Conservation (phyloP, 768 basidiomycete species). For the Russula vinacea region DNA sequence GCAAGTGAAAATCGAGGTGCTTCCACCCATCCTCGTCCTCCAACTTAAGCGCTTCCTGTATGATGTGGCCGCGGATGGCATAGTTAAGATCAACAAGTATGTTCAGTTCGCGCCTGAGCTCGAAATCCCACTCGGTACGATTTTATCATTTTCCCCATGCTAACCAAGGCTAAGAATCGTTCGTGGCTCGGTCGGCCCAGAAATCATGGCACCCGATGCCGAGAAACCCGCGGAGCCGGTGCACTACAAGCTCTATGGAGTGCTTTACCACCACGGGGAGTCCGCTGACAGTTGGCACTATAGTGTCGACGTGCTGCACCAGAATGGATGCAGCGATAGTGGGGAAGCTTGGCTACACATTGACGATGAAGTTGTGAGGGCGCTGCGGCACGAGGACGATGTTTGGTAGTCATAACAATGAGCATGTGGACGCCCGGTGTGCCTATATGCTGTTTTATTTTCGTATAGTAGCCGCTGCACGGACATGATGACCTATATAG, state of each 20-base stretch:
- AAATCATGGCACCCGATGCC: slow-evolving; percentile 32
- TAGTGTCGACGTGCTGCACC: slow-evolving; percentile 85
- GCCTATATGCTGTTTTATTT: too few species aligned
- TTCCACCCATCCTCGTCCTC: slow-evolving; percentile 83
- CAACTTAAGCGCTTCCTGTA: slow-evolving; percentile 92
- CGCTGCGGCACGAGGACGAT: too few species aligned
- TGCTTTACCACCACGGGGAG: slow-evolving; percentile 88
- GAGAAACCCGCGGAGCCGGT: slow-evolving; percentile 54
- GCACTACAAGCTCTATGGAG: slow-evolving; percentile 79
- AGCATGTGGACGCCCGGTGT: too few species aligned
- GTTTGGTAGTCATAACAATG: too few species aligned
- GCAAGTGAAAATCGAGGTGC: slow-evolving; percentile 69
- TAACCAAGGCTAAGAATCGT: not conserved
- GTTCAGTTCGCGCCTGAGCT: slow-evolving; percentile 75
- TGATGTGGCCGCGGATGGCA: slow-evolving; percentile 67
- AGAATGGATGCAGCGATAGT: slow-evolving; percentile 48
- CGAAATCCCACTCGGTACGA: slow-evolving; percentile 65
- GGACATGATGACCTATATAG: too few species aligned
- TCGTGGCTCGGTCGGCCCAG: not conserved
- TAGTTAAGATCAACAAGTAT: slow-evolving; percentile 83
- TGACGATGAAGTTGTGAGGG: too few species aligned
- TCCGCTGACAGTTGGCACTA: slow-evolving; percentile 94
- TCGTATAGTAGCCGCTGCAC: too few species aligned
- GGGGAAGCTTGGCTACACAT: too few species aligned
- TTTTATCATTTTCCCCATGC: not conserved